Conservation (phyloP, 139 green algal genomes). For the Auxenochlorella pyrenoidosa region DNA sequence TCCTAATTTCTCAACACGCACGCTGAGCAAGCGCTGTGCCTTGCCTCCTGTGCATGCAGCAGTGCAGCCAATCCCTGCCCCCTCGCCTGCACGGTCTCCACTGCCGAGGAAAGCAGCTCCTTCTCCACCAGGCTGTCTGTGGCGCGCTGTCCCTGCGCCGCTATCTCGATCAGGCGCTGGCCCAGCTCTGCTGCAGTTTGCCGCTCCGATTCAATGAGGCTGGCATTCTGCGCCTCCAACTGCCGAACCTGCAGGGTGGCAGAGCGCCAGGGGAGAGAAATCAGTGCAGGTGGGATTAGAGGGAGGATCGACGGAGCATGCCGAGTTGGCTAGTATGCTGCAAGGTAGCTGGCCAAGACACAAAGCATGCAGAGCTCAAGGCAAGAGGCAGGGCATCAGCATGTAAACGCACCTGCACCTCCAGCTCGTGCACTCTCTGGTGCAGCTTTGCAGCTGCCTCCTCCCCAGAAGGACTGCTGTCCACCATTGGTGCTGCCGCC, state of each 20-base stretch:
- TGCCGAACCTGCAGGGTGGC: background rate
- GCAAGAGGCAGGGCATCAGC: background rate
- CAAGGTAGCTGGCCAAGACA: background rate
- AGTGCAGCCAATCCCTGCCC: background rate
- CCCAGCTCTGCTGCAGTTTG: slow-evolving; percentile 31
- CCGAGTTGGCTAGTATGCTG: background rate
- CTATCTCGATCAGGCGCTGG: slow-evolving; percentile 21
- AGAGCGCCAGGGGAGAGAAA: background rate
- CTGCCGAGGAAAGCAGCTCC: slow-evolving; percentile 12
- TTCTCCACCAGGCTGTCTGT: slow-evolving; percentile 7
- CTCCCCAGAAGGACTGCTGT: background rate
- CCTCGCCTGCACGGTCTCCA: slow-evolving; percentile 11
- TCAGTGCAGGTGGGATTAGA: background rate
- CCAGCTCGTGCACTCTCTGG: background rate
- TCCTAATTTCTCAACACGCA: no score
- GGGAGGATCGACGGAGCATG: background rate
- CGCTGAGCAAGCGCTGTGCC: background rate
- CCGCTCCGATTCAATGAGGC: slow-evolving; percentile 24
- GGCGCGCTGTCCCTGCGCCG: slow-evolving; percentile 4
- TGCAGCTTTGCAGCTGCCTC: background rate
- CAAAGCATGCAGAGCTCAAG: background rate
- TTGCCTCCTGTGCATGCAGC: background rate
- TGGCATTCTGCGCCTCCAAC: slow-evolving; percentile 6
- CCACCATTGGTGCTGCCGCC: no score
- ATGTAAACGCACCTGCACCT: background rate